Evolutionary conservation across 768 basidiomycete species (phyloP).

Genomic region (Pleurotus djamor): DNA sequence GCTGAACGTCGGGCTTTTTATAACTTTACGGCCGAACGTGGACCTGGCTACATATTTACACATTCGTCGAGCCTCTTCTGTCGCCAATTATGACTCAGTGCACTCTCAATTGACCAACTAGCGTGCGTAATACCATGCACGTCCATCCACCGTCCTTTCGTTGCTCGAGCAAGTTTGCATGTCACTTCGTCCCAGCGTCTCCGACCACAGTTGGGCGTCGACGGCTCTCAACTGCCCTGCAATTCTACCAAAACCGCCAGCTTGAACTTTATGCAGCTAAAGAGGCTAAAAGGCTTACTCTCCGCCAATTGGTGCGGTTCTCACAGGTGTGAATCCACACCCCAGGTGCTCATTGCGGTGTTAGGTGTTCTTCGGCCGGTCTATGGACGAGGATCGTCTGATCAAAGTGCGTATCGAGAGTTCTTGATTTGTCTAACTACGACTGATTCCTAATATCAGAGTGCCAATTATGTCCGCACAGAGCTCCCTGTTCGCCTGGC

Average conservation of each 20-base stretch:
- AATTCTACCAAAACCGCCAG: slow-evolving; percentile 84
- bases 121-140: background rate
- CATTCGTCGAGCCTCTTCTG: too few species aligned
- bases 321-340: background rate
- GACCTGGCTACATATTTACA: background rate
- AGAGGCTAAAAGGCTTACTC: slow-evolving; percentile 66
- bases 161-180: background rate
- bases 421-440: background rate
- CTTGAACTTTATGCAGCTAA: slow-evolving; percentile 79
- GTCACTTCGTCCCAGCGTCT: background rate
- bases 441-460: slow-evolving; percentile 37
- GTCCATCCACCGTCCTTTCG: background rate
- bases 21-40: background rate
- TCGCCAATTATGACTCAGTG: too few species aligned
- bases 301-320: slow-evolving; percentile 68
- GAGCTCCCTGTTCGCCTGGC: slow-evolving; percentile 88
- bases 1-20: background rate
- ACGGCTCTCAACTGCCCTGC: slow-evolving; percentile 38
- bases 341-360: background rate
- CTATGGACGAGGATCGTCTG: slow-evolving; percentile 75
- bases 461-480: slow-evolving; percentile 87
- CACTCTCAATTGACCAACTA: too few species aligned
- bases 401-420: slow-evolving; percentile 52
- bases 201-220: slow-evolving; percentile 9
- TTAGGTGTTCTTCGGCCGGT: slow-evolving; percentile 85